Evolutionary conservation across 164 flowering plant species (phyloP).

Genomic region (Liquidambar formosana): DNA sequence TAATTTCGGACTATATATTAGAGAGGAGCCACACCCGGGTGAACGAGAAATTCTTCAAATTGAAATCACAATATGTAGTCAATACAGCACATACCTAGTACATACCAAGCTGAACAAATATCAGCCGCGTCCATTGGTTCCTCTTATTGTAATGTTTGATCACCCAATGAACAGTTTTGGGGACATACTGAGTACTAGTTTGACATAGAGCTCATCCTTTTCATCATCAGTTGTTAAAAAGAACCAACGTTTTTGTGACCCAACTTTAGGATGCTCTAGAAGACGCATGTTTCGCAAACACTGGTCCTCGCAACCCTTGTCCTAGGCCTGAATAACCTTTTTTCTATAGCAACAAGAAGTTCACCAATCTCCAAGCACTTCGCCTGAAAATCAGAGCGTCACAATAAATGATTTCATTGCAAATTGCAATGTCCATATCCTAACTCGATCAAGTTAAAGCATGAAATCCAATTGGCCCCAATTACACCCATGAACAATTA

Average conservation of each 20-base stretch:
- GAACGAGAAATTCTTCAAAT: no score
- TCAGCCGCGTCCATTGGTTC: constrained; percentile 60
- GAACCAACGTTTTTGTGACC: constrained; percentile 60
- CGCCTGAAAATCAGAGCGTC: constrained; percentile 38
- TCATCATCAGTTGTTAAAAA: constrained; percentile 68
- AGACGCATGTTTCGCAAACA: constrained; percentile 74
- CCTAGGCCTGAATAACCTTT: constrained; percentile 74
- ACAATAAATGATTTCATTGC: background rate
- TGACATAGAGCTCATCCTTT: constrained; percentile 61
- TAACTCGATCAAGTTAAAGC: background rate
- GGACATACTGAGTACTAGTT: constrained; percentile 63
- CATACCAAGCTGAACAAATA: constrained; percentile 53
- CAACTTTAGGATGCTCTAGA: constrained; percentile 66
- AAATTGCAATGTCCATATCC: no score
- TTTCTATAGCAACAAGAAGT: constrained; percentile 71
- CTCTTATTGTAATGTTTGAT: constrained; percentile 56
- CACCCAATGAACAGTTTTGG: constrained; percentile 66
- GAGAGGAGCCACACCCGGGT: no score
- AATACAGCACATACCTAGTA: constrained; percentile 41
- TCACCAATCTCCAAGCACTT: constrained; percentile 77
- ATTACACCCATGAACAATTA: background rate
- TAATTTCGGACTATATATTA: no score
- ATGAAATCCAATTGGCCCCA: background rate
- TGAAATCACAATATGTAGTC: background rate
- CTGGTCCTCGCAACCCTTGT: constrained; percentile 71